Conservation (phyloP, 2,329 filamentous ascomycete species). For the Fusarium musae region DNA sequence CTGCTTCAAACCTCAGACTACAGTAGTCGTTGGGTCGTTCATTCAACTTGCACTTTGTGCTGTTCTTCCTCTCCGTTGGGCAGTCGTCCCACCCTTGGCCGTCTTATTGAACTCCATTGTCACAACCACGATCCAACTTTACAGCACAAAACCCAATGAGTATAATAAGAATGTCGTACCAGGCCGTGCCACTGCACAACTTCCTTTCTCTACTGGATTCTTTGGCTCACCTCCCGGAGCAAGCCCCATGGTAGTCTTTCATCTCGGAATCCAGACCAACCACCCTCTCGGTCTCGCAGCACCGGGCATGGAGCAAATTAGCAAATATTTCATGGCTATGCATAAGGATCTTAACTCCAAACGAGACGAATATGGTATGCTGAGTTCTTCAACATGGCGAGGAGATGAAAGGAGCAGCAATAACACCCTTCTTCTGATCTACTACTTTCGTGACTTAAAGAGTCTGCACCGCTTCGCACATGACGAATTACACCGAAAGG, state of each 20-base stretch:
- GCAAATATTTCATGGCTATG: constrained; percentile 54
- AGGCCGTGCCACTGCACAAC: constrained; percentile 50
- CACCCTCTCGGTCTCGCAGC: constrained; percentile 61
- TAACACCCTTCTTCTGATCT: constrained; percentile 56
- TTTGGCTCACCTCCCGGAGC: constrained; percentile 45
- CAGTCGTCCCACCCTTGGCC: constrained; percentile 47
- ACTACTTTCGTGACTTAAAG: constrained; percentile 63
- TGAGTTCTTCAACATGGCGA: constrained; percentile 57
- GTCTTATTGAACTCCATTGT: constrained; percentile 47
- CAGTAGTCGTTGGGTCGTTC: constrained; percentile 49
- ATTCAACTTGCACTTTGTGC: constrained; percentile 49
- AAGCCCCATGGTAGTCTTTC: constrained; percentile 54
- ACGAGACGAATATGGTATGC: constrained; percentile 58
- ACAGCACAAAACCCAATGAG: constrained; percentile 32
- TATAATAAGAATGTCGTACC: constrained; percentile 44
- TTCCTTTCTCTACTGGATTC: constrained; percentile 46
- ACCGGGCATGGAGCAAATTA: constrained; percentile 56
- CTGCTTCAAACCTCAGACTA: constrained; percentile 48
- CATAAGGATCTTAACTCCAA: constrained; percentile 48
- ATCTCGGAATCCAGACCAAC: constrained; percentile 58
- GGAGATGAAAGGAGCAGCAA: constrained; percentile 51
- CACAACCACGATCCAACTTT: constrained; percentile 45
- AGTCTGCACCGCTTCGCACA: constrained; percentile 64
- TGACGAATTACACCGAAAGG: constrained; percentile 57
- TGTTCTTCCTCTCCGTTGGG: constrained; percentile 50